Evolutionary conservation across 2,329 filamentous ascomycete genomes (phyloP).

Genomic region (Helotiales sp.): DNA sequence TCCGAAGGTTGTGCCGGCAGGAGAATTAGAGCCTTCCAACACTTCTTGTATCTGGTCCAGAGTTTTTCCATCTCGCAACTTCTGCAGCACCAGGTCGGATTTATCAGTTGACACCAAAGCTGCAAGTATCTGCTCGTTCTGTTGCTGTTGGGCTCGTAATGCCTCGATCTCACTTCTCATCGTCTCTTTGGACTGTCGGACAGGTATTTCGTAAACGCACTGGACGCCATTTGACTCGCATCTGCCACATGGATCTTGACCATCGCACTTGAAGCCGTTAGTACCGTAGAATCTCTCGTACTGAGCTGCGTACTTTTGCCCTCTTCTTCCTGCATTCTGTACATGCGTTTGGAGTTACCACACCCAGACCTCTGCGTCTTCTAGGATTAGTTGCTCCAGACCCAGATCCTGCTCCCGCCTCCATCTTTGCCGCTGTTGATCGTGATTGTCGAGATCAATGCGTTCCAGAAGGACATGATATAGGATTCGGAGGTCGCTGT

Average conservation of each 20-base stretch:
- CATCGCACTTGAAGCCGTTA: conserved; percentile 53
- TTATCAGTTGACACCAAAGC: conserved; percentile 44
- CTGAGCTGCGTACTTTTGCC: conserved; percentile 28
- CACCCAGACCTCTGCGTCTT: conserved; percentile 30
- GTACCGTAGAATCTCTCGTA: background rate
- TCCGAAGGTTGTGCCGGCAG: conserved; percentile 26
- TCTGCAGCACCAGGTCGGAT: conserved; percentile 49
- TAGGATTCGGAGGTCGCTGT: no score
- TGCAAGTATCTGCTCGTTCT: conserved; percentile 54
- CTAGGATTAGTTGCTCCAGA: conserved; percentile 27
- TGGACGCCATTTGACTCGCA: conserved; percentile 55
- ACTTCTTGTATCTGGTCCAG: conserved; percentile 58
- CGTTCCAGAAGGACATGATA: background rate
- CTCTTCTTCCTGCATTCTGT: conserved; percentile 36
- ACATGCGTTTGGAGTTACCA: conserved; percentile 35
- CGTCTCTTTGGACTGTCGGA: conserved; percentile 64
- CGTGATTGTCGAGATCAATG: background rate
- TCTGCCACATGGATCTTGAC: conserved; percentile 48
- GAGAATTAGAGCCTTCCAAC: conserved; percentile 41
- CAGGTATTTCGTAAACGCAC: conserved; percentile 61
- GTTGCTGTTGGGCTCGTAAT: conserved; percentile 53
- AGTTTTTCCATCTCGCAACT: conserved; percentile 53
- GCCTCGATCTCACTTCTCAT: conserved; percentile 60
- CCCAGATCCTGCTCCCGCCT: no score
- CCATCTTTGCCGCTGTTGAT: conserved; percentile 9